Conservation (phyloP, 2,329 filamentous ascomycete species). For the Nigrospora oryzae region DNA sequence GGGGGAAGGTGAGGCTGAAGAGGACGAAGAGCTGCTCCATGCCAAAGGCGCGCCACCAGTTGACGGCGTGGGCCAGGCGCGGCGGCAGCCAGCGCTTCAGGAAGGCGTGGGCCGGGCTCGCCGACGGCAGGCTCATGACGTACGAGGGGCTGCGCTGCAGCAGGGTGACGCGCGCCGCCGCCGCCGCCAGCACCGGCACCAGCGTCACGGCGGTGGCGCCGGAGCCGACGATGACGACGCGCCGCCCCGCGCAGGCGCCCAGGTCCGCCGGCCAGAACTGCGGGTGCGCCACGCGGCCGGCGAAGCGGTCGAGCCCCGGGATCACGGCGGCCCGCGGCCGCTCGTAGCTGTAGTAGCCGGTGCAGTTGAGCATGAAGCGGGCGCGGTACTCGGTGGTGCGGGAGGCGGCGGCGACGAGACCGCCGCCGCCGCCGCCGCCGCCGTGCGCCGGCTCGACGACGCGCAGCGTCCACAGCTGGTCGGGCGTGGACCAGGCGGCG, state of each 20-base stretch:
- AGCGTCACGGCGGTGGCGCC: constrained; percentile 77
- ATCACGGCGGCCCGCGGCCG: constrained; percentile 44
- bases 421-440: constrained; percentile 27
- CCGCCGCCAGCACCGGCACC: constrained; percentile 58
- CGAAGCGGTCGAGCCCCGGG: constrained; percentile 50
- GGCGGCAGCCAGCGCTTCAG: constrained; percentile 30
- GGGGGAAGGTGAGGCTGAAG: constrained; percentile 35
- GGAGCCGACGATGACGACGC: constrained; percentile 64
- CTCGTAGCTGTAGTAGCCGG: constrained; percentile 59
- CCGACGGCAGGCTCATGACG: constrained; percentile 51
- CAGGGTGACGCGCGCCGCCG: constrained; percentile 63
- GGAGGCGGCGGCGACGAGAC: no score
- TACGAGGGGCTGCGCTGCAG: constrained; percentile 73
- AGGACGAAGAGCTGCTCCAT: constrained; percentile 24
- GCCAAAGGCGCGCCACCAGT: constrained; percentile 32
- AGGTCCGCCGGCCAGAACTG: constrained; percentile 66
- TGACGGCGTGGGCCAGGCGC: constrained; percentile 33
- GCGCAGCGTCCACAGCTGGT: constrained; percentile 42
- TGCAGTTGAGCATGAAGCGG: constrained; percentile 51
- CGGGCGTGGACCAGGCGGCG: constrained; percentile 44
- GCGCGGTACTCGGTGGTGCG: constrained; percentile 32
- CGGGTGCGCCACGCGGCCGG: constrained; percentile 51
- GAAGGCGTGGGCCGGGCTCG: constrained; percentile 22
- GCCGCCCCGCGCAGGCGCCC: constrained; percentile 57
- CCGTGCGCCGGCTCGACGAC: constrained; percentile 46